phyloP scores from a whole-genome alignment of 2,329 filamentous ascomycete species.

The Hypoxylon sp. region DNA sequence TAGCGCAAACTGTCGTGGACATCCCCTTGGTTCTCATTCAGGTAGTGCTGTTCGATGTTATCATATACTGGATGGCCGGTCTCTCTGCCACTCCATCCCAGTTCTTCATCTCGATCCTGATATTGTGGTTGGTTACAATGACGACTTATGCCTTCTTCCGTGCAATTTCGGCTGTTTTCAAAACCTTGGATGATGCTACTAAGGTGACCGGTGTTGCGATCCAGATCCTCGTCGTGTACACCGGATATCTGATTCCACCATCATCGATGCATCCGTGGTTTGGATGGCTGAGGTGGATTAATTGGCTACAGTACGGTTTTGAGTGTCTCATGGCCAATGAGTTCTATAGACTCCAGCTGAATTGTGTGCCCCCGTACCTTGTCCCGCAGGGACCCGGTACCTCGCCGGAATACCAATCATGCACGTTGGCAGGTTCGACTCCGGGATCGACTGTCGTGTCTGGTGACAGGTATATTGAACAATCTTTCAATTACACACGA shows the following conservation, averaged over 20 bases:
- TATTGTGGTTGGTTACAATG: slow-evolving; percentile 67
- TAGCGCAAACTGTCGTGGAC: slow-evolving; percentile 56
- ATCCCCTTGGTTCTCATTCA: slow-evolving; percentile 70
- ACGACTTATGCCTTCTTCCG: slow-evolving; percentile 68
- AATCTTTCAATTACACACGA: slow-evolving; percentile 67
- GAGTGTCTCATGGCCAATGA: slow-evolving; percentile 73
- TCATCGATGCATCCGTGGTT: slow-evolving; percentile 68
- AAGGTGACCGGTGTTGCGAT: slow-evolving; percentile 50
- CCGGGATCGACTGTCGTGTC: slow-evolving; percentile 65
- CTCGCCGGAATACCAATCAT: slow-evolving; percentile 67
- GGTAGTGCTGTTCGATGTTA: slow-evolving; percentile 69
- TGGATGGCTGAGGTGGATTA: slow-evolving; percentile 67
- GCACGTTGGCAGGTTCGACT: slow-evolving; percentile 68
- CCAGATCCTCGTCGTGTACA: slow-evolving; percentile 50
- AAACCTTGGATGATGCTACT: slow-evolving; percentile 61
- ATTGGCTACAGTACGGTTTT: slow-evolving; percentile 75
- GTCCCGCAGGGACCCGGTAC: slow-evolving; percentile 65
- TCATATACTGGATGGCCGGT: slow-evolving; percentile 72
- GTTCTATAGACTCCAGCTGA: slow-evolving; percentile 67
- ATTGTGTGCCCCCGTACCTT: slow-evolving; percentile 67
- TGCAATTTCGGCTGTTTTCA: slow-evolving; percentile 61
- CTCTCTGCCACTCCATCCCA: slow-evolving; percentile 69
- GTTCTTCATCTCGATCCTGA: slow-evolving; percentile 71
- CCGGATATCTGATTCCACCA: slow-evolving; percentile 65
- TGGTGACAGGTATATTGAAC: slow-evolving; percentile 68